phyloP scores from a whole-genome alignment of 768 basidiomycete species.

The Coprinellus aureogranulatus region DNA sequence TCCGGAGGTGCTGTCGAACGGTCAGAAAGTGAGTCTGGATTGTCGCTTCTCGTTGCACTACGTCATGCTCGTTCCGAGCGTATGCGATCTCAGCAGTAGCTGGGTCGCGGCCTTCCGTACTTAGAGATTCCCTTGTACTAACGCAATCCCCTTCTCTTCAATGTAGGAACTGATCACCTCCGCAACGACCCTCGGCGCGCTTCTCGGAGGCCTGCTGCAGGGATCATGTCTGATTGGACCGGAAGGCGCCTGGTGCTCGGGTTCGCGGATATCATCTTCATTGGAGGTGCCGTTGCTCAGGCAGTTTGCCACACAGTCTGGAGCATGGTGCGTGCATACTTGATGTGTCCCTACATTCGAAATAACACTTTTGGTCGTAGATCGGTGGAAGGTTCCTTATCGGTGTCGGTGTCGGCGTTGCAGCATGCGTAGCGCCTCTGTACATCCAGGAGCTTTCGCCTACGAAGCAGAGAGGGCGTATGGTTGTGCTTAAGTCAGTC shows the following conservation, averaged over 20 bases:
- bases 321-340: constrained; percentile 53
- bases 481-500: constrained; percentile 70
- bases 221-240: constrained; percentile 66
- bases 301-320: constrained; percentile 67
- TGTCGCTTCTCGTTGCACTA: neutral
- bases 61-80: neutral
- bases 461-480: constrained; percentile 66
- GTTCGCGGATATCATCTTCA: constrained; percentile 70
- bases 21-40: constrained; percentile 52
- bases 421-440: constrained; percentile 74
- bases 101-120: too few species aligned
- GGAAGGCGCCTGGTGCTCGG: constrained; percentile 65
- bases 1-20: constrained; percentile 50
- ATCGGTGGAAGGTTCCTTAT: constrained; percentile 74
- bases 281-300: constrained; percentile 70
- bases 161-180: constrained; percentile 76
- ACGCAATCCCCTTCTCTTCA: neutral
- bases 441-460: constrained; percentile 85
- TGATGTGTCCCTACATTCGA: too few species aligned
- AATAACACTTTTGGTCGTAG: too few species aligned
- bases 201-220: constrained; percentile 74
- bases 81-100: too few species aligned
- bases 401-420: constrained; percentile 71
- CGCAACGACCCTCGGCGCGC: constrained; percentile 72
- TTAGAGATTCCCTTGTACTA: too few species aligned